phyloP scores from a whole-genome alignment of 352 stramenopile genomes.

The Phytophthora colocasiae region DNA sequence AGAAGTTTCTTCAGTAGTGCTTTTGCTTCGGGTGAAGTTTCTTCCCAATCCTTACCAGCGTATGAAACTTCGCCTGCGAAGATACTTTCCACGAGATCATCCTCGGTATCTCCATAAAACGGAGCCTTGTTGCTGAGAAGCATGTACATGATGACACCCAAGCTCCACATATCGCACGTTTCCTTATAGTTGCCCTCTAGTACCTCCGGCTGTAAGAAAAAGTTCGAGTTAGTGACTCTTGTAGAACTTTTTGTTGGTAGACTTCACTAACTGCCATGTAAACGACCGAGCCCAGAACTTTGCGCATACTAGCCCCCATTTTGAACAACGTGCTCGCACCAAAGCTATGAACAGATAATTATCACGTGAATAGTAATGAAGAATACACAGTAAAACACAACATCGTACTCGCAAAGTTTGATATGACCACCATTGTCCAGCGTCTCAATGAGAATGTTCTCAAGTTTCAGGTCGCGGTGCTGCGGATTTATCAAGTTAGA shows the following conservation, averaged over 20 bases:
- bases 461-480: conserved; percentile 84
- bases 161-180: conserved; percentile 83
- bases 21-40: conserved; percentile 71
- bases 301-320: conserved; percentile 79
- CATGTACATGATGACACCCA: conserved; percentile 90
- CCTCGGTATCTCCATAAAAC: conserved; percentile 73
- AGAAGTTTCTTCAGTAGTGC: conserved; percentile 77
- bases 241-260: background rate
- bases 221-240: too few species aligned
- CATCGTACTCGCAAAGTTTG: conserved; percentile 83
- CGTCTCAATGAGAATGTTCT: conserved; percentile 83
- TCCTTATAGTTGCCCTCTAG: conserved; percentile 79
- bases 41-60: conserved; percentile 56
- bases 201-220: conserved; percentile 54
- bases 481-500: conserved; percentile 15
- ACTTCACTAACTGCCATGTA: conserved; percentile 78
- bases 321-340: conserved; percentile 81
- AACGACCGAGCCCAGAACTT: conserved; percentile 79
- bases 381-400: background rate
- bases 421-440: conserved; percentile 58
- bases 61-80: conserved; percentile 72
- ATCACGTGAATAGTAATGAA: conserved; percentile 47
- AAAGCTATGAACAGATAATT: conserved; percentile 58
- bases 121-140: conserved; percentile 80
- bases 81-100: conserved; percentile 80